phyloP scores from a whole-genome alignment of 2,329 filamentous ascomycete species.

The Fusarium brevicatenulatum region DNA sequence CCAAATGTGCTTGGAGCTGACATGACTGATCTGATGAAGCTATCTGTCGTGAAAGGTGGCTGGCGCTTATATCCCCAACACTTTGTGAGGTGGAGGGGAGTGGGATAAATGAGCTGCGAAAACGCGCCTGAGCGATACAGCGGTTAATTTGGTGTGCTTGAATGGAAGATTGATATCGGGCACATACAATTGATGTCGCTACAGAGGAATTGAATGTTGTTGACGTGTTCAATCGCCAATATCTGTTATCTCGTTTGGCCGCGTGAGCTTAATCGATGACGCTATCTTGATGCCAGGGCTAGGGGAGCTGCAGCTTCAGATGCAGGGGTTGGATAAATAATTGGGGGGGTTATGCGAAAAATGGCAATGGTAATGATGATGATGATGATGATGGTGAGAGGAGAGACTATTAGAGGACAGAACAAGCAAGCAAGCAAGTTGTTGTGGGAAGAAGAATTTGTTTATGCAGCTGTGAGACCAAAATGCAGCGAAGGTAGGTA shows the following conservation, averaged over 20 bases:
- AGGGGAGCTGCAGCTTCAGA: slow-evolving; percentile 19
- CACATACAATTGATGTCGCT: slow-evolving; percentile 15
- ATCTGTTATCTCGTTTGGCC: slow-evolving; percentile 14
- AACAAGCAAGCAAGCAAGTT: background rate
- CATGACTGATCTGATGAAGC: slow-evolving; percentile 48
- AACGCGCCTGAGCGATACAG: background rate
- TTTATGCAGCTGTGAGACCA: slow-evolving; percentile 15
- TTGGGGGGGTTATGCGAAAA: slow-evolving; percentile 10
- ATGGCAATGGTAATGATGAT: background rate
- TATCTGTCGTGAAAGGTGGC: background rate
- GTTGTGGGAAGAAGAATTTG: background rate
- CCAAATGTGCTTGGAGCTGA: slow-evolving; percentile 54
- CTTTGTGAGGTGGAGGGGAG: slow-evolving; percentile 24
- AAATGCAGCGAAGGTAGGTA: background rate
- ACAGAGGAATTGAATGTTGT: slow-evolving; percentile 6
- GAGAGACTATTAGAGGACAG: background rate
- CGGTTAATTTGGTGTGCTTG: background rate
- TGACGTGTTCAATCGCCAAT: slow-evolving; percentile 20
- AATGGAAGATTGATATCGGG: background rate
- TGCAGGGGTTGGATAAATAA: slow-evolving; percentile 23
- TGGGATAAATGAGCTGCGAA: background rate
- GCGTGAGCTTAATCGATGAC: slow-evolving; percentile 36
- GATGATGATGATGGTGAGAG: background rate
- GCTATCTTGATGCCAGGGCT: slow-evolving; percentile 30
- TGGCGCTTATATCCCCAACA: slow-evolving; percentile 29